Percentiles rank a stretch among this genome's conserved stretches.
phyloP scores from a whole-genome alignment of 2,329 filamentous ascomycete species.

The Pseudogymnoascus sp. region DNA sequence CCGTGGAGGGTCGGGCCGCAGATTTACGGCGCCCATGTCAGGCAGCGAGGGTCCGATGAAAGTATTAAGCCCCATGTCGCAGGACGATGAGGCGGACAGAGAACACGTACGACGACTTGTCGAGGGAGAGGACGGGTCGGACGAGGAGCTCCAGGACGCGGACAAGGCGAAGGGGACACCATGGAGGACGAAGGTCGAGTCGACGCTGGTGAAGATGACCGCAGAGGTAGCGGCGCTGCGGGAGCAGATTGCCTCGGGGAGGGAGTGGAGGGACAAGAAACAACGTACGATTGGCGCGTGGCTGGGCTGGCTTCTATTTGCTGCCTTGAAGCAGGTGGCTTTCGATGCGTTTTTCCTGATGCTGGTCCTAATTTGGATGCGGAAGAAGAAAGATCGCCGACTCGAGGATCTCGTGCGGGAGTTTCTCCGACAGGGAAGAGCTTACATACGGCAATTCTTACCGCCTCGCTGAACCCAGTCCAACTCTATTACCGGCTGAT shows the following conservation, averaged over 20 bases:
- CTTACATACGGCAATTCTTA: conserved; percentile 51
- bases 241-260: conserved; percentile 76
- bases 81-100: conserved; percentile 61
- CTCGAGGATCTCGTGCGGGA: conserved; percentile 67
- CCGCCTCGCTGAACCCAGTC: conserved; percentile 35
- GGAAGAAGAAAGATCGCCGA: conserved; percentile 59
- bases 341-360: conserved; percentile 60
- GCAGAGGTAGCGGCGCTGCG: conserved; percentile 86
- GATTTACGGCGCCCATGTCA: conserved; percentile 38
- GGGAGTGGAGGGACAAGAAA: conserved; percentile 60
- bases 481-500: background rate
- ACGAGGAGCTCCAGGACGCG: conserved; percentile 33
- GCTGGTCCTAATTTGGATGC: conserved; percentile 62
- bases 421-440: conserved; percentile 46
- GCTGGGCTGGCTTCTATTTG: conserved; percentile 63
- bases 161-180: conserved; percentile 38
- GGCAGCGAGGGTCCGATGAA: conserved; percentile 52
- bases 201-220: conserved; percentile 78
- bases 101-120: conserved; percentile 40
- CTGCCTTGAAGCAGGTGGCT: conserved; percentile 62
- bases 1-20: conserved; percentile 32
- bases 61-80: conserved; percentile 77
- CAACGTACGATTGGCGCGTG: conserved; percentile 59
- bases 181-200: conserved; percentile 78
- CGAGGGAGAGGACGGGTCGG: conserved; percentile 38